A percentile compares a stretch with the other conserved stretches of the same genome.
phyloP scores from a whole-genome alignment of 805 yeast species.

The Komagataella populi region DNA sequence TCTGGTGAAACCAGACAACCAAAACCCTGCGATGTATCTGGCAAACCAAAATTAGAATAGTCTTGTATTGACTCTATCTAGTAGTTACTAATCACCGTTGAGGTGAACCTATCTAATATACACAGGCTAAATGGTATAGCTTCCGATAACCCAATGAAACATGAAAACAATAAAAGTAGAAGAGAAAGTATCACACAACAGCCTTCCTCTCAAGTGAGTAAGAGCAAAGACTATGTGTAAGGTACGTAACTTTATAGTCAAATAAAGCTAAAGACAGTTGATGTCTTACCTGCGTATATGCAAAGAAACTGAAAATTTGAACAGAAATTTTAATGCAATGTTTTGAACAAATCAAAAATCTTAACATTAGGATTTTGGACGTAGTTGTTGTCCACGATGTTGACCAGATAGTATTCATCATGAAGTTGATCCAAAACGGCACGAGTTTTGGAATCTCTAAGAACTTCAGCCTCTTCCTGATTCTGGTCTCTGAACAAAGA shows the following conservation, averaged over 20 bases:
- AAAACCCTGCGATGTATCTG: too few relatives aligned
- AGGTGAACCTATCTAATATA: background rate
- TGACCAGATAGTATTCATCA: constrained; percentile 59
- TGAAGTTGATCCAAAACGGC: constrained; percentile 31
- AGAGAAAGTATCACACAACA: background rate
- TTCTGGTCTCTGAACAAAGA: constrained; percentile 26
- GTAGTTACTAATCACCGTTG: background rate
- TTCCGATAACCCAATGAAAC: background rate
- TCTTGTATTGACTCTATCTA: background rate
- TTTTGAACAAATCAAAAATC: constrained; percentile 41
- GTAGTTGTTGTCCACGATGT: constrained; percentile 82
- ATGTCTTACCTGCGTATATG: constrained; percentile 5
- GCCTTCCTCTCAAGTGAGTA: background rate
- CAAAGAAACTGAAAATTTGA: background rate
- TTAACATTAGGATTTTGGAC: constrained; percentile 33
- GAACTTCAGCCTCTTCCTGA: constrained; percentile 2
- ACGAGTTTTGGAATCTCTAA: background rate
- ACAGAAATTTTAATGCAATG: constrained; percentile 1
- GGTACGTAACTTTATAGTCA: background rate
- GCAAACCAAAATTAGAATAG: background rate
- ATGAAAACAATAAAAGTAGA: background rate
- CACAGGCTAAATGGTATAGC: background rate
- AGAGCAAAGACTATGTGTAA: background rate
- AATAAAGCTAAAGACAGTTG: constrained; percentile 3
- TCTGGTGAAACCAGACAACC: too few relatives aligned